phyloP scores from a whole-genome alignment of 2,329 filamentous ascomycete genomes.

The Leptographium procerum region DNA sequence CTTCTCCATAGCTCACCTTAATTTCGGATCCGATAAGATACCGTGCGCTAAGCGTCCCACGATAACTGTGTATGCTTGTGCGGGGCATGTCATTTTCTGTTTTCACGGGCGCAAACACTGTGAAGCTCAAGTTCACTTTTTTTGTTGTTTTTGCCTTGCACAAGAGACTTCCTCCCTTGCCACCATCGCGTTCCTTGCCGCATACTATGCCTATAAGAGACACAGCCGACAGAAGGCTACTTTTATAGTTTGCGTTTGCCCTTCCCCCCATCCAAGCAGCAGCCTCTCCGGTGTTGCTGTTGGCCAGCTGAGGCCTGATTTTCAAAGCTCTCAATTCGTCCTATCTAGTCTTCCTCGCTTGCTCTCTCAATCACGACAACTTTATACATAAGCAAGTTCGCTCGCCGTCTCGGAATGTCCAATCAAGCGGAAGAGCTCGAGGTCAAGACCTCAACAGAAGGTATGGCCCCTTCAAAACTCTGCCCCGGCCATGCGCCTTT shows the following conservation, averaged over 20 bases:
- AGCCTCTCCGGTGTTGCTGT: not conserved
- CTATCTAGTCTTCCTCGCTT: not conserved
- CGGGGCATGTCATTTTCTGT: not conserved
- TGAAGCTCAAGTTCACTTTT: not conserved
- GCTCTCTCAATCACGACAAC: not conserved
- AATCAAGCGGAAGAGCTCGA: slow-evolving; percentile 25
- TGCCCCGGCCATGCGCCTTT: not conserved
- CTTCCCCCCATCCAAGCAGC: not conserved
- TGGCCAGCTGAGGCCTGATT: no score
- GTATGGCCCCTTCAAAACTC: slow-evolving; percentile 17
- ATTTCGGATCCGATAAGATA: not conserved
- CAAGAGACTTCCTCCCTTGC: not conserved
- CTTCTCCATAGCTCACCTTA: not conserved
- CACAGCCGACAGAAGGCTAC: not conserved
- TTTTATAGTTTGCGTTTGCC: not conserved
- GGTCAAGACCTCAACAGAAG: slow-evolving; percentile 35
- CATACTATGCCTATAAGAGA: not conserved
- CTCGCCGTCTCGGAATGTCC: not conserved
- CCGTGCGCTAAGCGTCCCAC: not conserved
- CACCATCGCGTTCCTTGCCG: not conserved
- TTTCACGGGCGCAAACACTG: not conserved
- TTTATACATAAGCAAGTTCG: not conserved
- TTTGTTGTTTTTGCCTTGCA: not conserved
- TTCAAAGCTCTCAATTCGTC: no score
- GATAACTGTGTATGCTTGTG: not conserved